Evolutionary conservation across 495 filamentous ascomycete species (phyloP).

Genomic region (Tuber melanosporum): DNA sequence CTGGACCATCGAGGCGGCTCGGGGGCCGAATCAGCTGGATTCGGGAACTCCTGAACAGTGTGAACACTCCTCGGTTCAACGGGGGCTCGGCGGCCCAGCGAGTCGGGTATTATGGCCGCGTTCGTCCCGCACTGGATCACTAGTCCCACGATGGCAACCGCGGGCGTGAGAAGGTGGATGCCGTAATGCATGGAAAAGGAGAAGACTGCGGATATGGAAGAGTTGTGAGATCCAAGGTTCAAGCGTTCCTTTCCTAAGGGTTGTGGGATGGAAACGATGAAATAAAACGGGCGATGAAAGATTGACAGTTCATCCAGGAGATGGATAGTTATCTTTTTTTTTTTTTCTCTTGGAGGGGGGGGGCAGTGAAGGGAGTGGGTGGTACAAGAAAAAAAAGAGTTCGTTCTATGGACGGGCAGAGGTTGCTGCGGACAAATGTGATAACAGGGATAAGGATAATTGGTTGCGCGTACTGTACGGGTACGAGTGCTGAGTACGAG

Average conservation of each 20-base stretch:
- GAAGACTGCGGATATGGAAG: conserved; percentile 13
- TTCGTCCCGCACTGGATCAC: conserved; percentile 20
- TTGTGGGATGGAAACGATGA: neutral
- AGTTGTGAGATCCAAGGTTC: conserved; percentile 12
- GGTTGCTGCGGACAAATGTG: neutral
- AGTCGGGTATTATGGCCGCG: conserved; percentile 36
- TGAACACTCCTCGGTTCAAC: conserved; percentile 13
- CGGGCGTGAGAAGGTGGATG: conserved; percentile 17
- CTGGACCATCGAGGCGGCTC: conserved; percentile 40
- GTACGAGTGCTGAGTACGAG: neutral
- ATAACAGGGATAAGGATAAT: neutral
- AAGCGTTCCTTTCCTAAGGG: neutral
- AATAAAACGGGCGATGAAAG: neutral
- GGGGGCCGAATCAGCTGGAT: neutral
- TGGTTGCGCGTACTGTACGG: neutral
- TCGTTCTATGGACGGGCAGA: neutral
- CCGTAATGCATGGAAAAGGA: conserved; percentile 34
- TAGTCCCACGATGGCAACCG: conserved; percentile 14
- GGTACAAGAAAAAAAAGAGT: neutral
- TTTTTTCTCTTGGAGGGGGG: neutral
- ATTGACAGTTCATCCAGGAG: neutral
- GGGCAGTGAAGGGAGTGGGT: neutral
- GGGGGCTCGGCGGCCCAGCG: conserved; percentile 22
- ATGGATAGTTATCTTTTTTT: neutral
- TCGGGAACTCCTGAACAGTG: neutral